phyloP scores from a whole-genome alignment of 768 basidiomycete genomes.

The Gelatoporia subvermispora region DNA sequence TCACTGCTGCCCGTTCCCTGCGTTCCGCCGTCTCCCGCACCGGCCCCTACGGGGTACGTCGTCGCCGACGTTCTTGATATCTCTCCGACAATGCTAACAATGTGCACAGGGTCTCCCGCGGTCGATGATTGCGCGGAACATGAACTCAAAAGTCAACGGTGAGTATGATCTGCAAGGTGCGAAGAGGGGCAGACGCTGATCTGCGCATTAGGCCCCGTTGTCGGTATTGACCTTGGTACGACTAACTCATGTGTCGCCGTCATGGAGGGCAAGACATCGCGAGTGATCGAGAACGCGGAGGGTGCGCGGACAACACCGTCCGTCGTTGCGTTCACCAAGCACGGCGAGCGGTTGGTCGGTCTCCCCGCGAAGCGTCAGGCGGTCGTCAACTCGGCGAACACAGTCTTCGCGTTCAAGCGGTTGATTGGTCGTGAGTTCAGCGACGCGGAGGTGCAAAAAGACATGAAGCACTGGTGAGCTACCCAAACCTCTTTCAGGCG shows the following conservation, averaged over 20 bases:
- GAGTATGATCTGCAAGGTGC: constrained; percentile 19
- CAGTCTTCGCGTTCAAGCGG: constrained; percentile 92
- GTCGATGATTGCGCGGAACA: constrained; percentile 79
- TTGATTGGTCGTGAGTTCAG: constrained; percentile 90
- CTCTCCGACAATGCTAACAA: constrained; percentile 3
- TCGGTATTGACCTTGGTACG: constrained; percentile 96
- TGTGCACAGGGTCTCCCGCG: constrained; percentile 55
- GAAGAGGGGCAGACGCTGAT: neutral
- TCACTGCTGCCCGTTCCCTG: constrained; percentile 61
- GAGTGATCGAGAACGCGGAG: constrained; percentile 96
- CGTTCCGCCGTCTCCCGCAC: constrained; percentile 55
- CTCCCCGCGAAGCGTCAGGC: constrained; percentile 97
- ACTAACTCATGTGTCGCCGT: constrained; percentile 90
- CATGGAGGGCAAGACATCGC: constrained; percentile 93
- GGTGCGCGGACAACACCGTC: constrained; percentile 98
- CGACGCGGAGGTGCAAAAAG: constrained; percentile 91
- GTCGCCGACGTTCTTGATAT: neutral
- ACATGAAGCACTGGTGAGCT: constrained; percentile 76
- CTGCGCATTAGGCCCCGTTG: constrained; percentile 61
- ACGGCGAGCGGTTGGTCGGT: constrained; percentile 94
- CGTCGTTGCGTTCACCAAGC: constrained; percentile 97
- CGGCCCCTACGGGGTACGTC: constrained; percentile 59
- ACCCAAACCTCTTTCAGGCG: neutral
- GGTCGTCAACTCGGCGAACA: constrained; percentile 92
- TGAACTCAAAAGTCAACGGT: constrained; percentile 95